phyloP scores from a whole-genome alignment of 139 green algal genomes.

The Microglena sp. region DNA sequence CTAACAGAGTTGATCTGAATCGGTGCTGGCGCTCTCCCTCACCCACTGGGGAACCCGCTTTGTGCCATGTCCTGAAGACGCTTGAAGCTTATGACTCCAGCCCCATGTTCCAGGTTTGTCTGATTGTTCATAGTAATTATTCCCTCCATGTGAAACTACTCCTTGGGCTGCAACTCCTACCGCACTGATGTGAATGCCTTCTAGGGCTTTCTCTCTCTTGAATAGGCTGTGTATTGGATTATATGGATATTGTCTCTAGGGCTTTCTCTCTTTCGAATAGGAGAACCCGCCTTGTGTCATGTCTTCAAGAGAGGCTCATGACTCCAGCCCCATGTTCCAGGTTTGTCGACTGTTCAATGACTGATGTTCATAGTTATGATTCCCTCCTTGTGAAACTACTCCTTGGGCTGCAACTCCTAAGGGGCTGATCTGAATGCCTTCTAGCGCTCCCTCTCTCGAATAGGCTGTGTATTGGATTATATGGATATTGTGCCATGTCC shows the following conservation, averaged over 20 bases:
- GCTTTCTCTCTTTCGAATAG: too few species aligned
- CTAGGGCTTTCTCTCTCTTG: neutral
- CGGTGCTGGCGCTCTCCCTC: slow-evolving; percentile 1
- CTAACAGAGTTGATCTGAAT: slow-evolving; percentile 5
- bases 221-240: too few species aligned
- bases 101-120: slow-evolving; percentile 7
- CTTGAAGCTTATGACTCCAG: neutral
- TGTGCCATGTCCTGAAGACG: neutral
- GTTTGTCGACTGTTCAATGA: too few species aligned
- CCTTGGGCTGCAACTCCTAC: too few species aligned
- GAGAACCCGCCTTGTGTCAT: slow-evolving; percentile 1
- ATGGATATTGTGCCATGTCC: neutral
- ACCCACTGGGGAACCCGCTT: too few species aligned
- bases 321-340: neutral
- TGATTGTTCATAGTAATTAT: too few species aligned
- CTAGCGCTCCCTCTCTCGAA: neutral
- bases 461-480: too few species aligned
- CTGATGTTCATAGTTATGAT: too few species aligned
- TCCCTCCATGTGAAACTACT: too few species aligned
- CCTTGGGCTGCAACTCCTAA: too few species aligned
- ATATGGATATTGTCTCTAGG: too few species aligned
- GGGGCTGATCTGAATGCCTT: slow-evolving; percentile 4
- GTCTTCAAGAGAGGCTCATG: neutral
- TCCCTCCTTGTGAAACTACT: too few species aligned
- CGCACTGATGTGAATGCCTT: slow-evolving; percentile 1